These are phyloP conservation scores for Chalciporus chontae DNA, from an alignment of 768 basidiomycete genomes.

Conservation along the genomic window DNA sequence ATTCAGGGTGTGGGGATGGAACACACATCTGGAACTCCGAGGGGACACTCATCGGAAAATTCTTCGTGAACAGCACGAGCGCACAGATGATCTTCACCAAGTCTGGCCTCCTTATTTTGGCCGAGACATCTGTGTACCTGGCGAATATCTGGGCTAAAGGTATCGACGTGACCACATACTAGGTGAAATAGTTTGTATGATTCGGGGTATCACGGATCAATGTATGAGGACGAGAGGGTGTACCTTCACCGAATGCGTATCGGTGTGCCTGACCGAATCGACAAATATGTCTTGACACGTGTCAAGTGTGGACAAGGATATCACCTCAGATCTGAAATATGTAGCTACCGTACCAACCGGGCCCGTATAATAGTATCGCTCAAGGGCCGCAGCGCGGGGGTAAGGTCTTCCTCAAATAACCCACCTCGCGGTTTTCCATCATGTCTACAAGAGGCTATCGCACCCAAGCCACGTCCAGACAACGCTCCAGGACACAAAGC, in stretches of 20 bases:
- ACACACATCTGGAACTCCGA: conserved; percentile 56
- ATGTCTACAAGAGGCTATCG: conserved; percentile 15
- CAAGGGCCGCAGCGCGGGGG: background rate
- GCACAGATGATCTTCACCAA: conserved; percentile 41
- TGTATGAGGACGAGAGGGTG: background rate
- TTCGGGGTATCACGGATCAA: background rate
- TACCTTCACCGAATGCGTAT: too few species aligned
- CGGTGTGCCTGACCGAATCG: background rate
- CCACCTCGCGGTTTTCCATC: background rate
- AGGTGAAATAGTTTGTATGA: background rate
- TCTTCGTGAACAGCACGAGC: conserved; percentile 44
- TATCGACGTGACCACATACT: conserved; percentile 13
- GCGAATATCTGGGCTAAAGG: conserved; percentile 35
- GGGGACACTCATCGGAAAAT: conserved; percentile 61
- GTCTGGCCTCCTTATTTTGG: conserved; percentile 37
- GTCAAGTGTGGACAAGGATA: background rate
- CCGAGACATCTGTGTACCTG: conserved; percentile 38
- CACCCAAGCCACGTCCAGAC: conserved; percentile 10
- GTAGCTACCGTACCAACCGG: background rate
- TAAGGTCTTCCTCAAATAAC: background rate
- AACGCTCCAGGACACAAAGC: conserved; percentile 15
- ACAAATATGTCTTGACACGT: background rate
- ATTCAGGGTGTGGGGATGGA: conserved; percentile 64
- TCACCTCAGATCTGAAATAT: too few species aligned
- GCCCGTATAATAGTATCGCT: background rate